Percentiles rank a stretch among this genome's conserved stretches.
phyloP scores from a whole-genome alignment of 225 moss, liverwort and hornwort genomes.

The Straminergon stramineum region DNA sequence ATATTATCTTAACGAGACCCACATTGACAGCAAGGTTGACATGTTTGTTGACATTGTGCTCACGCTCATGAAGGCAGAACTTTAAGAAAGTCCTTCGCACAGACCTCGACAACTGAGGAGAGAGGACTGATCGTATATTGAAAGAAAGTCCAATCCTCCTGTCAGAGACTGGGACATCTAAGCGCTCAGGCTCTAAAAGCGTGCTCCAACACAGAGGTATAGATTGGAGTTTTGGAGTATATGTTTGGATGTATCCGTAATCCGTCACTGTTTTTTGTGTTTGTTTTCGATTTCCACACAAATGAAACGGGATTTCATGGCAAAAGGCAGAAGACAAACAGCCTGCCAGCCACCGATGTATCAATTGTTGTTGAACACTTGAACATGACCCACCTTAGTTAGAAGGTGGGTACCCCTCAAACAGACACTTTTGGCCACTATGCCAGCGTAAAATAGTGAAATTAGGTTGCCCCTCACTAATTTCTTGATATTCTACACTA shows the following conservation, averaged over 20 bases:
- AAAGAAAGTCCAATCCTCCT: background rate
- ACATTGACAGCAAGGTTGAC: background rate
- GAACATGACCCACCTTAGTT: background rate
- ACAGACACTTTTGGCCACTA: background rate
- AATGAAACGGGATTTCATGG: no score
- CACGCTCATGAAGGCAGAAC: background rate
- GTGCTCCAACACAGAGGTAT: background rate
- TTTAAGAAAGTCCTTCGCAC: background rate
- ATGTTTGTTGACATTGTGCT: background rate
- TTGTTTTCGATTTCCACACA: no score
- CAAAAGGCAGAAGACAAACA: no score
- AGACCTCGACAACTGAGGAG: background rate
- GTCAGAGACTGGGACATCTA: background rate
- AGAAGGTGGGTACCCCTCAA: background rate
- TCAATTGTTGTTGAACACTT: no score
- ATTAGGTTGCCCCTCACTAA: no score
- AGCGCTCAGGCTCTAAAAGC: background rate
- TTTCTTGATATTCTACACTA: no score
- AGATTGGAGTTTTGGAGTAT: background rate
- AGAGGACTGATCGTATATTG: background rate
- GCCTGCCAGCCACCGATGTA: no score
- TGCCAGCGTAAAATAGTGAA: no score
- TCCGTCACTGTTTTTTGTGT: no score
- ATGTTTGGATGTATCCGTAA: background rate
- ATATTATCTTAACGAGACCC: background rate